phyloP scores from a whole-genome alignment of 176 grass and related monocot genomes.

The Neostapfia colusana region DNA sequence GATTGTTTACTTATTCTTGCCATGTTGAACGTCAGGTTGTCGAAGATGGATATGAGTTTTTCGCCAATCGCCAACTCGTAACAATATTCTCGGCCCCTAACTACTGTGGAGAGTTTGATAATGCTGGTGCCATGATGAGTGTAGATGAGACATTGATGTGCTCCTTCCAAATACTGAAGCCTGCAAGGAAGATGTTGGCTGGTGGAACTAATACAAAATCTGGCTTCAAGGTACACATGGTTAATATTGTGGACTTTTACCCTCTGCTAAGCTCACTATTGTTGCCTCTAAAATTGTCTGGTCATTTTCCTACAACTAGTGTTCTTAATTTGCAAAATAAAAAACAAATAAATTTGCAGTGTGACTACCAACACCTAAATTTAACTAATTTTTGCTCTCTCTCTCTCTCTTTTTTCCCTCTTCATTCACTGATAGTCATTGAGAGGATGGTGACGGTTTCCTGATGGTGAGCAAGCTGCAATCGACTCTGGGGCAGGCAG shows the following conservation, averaged over 20 bases:
- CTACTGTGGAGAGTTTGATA: slow-evolving; percentile 69
- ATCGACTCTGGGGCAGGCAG: slow-evolving; percentile 2
- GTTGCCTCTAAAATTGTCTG: not conserved
- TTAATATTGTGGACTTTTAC: not conserved
- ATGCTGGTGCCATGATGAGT: slow-evolving; percentile 58
- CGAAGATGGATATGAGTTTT: slow-evolving; percentile 65
- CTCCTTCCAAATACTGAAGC: slow-evolving; percentile 70
- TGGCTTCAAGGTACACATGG: slow-evolving; percentile 54
- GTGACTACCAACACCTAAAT: not conserved
- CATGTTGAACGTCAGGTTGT: slow-evolving; percentile 52
- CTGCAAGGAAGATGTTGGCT: slow-evolving; percentile 40
- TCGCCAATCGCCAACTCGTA: slow-evolving; percentile 54
- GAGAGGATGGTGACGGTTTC: slow-evolving; percentile 54
- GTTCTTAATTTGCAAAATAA: not conserved
- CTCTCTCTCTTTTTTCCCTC: too few species aligned
- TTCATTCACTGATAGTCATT: slow-evolving; percentile 41
- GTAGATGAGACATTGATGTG: slow-evolving; percentile 58
- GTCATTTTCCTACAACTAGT: not conserved
- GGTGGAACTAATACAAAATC: slow-evolving; percentile 53
- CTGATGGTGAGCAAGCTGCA: slow-evolving; percentile 33
- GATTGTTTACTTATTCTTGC: not conserved
- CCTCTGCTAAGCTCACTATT: slow-evolving; percentile 17
- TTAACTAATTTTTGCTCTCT: not conserved
- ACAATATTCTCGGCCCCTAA: slow-evolving; percentile 67
- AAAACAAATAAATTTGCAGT: slow-evolving; percentile 16